These are phyloP conservation scores for Trypanosoma conorhini DNA, from an alignment of 208 protist species.

Conservation along the genomic window DNA sequence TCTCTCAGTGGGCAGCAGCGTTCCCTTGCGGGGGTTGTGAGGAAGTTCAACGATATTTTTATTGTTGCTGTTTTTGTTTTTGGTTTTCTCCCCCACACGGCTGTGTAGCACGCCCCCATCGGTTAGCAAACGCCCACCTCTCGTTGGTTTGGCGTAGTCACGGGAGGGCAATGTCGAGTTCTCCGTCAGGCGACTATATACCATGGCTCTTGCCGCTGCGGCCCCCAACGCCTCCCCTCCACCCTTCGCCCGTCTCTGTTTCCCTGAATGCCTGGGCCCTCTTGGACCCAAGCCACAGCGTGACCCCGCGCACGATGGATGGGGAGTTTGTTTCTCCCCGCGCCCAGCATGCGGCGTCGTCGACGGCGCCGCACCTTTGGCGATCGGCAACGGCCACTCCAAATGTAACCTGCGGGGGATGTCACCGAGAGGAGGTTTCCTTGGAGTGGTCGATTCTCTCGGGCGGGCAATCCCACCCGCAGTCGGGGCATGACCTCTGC, in stretches of 20 bases:
- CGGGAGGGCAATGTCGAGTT: not conserved
- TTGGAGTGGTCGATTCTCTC: constrained; percentile 19
- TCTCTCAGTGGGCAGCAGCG: too few relatives aligned
- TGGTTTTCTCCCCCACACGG: not conserved
- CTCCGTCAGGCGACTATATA: not conserved
- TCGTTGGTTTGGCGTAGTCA: not conserved
- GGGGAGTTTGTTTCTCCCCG: not conserved
- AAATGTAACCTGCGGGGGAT: not conserved
- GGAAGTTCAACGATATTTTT: too few relatives aligned
- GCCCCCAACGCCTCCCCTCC: not conserved
- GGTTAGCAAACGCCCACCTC: not conserved
- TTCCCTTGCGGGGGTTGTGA: too few relatives aligned
- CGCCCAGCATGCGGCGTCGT: not conserved
- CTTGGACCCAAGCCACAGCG: not conserved
- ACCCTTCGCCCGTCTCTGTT: not conserved
- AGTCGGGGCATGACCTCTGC: not conserved
- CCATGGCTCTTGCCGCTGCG: not conserved
- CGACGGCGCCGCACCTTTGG: not conserved
- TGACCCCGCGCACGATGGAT: not conserved
- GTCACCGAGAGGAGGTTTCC: not conserved
- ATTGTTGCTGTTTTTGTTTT: not conserved
- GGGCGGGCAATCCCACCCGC: not conserved
- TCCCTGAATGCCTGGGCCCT: not conserved
- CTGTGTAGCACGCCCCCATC: not conserved
- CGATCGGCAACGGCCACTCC: not conserved